Base-by-base conservation (phyloP, 352 stramenopile genomes). In the Phytophthora rubi region DNA sequence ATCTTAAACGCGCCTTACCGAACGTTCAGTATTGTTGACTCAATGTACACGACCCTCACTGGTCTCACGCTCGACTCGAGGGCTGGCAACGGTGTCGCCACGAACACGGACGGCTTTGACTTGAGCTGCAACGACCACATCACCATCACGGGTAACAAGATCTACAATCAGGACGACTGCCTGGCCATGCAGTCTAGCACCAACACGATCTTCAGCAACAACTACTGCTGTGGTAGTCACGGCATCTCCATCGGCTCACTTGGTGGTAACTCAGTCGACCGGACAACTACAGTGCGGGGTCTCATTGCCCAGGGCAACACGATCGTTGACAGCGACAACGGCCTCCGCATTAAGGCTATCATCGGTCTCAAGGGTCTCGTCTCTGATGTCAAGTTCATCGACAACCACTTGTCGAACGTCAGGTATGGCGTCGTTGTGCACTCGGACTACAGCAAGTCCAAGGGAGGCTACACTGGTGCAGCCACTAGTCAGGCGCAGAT, bases 101-200 rank as follows among this genome's bases (percentile, higher is more conserved):
- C 75, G 44, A 82, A 82, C 57, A 78, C 75, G 53, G 75, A 77
- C 57, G 75, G 62, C 60, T 80, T 80, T 32, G 68, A 77, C 13
- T 30, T 80, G 13, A 65, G 62, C 59, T 16, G 21, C 5, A 73
- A 75, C 59, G 53, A 60, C 44, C 52, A 59, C 53, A 47, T 81
- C 26, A 74, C 60, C 4, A 81, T 81, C 58, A 57, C 58, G 0
- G 54, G 65, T 37, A 68, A 65, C 61, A 64, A 39, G 6, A 53
- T 81, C 28, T 62, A 68, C 44, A 80, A 80, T 55, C 55, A 48
- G n/a, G 42, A 48, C n/a, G 42, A 48, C 42, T 48, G 13, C 42
- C n/a, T 74, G 26, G 75, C 56, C 44, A 81, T 64, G 74, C 73
- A 72, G 73, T 74, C 62, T 6, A 77, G 54, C 28, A 63, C 42